Conservation (phyloP, 169 alveolate species). For the Cyclospora cayetanensis region DNA sequence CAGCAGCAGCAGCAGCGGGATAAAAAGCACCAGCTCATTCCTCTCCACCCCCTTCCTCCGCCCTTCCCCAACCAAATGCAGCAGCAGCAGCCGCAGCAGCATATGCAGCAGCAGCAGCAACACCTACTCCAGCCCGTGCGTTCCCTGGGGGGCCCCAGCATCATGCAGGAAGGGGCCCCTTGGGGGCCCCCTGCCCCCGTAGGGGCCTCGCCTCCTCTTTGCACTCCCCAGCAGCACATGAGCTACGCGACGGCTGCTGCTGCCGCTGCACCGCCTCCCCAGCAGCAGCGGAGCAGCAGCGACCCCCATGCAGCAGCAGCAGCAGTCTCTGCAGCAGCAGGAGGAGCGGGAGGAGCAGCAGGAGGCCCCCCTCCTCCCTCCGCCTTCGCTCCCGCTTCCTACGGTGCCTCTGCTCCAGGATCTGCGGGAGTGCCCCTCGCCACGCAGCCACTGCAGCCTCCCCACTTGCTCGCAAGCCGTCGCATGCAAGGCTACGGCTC, state of each 20-base stretch:
- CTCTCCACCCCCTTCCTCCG: background rate
- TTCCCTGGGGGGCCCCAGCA: background rate
- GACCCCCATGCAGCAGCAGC: slow-evolving; percentile 21
- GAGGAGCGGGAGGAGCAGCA: no score
- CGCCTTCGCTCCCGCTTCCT: slow-evolving; percentile 15
- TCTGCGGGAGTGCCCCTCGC: background rate
- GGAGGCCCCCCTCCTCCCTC: no score
- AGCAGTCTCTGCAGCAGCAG: background rate
- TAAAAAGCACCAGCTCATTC: background rate
- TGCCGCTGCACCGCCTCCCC: slow-evolving; percentile 15
- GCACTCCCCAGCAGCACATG: background rate
- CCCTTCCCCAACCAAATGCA: no score
- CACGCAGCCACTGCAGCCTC: slow-evolving; percentile 38
- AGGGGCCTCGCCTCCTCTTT: background rate
- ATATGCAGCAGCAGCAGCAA: no score
- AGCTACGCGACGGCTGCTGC: background rate
- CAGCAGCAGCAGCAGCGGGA: slow-evolving; percentile 52
- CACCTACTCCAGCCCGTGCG: no score
- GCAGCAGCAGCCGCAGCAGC: slow-evolving; percentile 10
- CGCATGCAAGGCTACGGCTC: slow-evolving; percentile 5
- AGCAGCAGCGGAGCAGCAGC: slow-evolving; percentile 47
- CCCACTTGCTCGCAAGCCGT: background rate
- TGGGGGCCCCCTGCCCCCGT: slow-evolving; percentile 21
- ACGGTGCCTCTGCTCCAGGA: background rate
- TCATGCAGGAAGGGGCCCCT: slow-evolving; percentile 7